Evolutionary conservation across 2,329 filamentous ascomycete genomes (phyloP).

Genomic region (Epichloe hybrida): DNA sequence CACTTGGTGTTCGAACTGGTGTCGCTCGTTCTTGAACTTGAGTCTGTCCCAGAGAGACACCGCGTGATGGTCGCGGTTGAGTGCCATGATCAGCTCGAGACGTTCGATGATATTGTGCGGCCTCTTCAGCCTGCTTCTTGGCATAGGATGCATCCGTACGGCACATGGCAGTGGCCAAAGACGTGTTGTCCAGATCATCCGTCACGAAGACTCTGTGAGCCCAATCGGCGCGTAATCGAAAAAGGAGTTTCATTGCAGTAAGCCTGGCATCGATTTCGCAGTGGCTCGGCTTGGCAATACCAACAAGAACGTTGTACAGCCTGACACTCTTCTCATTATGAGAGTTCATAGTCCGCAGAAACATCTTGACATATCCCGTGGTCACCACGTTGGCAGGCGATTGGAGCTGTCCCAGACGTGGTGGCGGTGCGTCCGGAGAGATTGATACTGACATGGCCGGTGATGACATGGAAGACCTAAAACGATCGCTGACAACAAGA

Average conservation of each 20-base stretch:
- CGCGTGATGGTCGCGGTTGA: constrained; percentile 29
- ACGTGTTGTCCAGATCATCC: constrained; percentile 55
- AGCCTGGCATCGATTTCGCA: constrained; percentile 58
- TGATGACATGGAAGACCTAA: constrained; percentile 27
- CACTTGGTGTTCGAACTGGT: constrained; percentile 29
- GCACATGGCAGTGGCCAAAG: constrained; percentile 57
- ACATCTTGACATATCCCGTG: constrained; percentile 59
- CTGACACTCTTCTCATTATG: constrained; percentile 51
- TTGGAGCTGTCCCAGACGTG: constrained; percentile 17
- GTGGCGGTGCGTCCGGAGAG: constrained; percentile 11
- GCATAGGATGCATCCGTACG: constrained; percentile 43
- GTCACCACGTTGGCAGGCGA: constrained; percentile 59
- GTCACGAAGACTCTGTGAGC: constrained; percentile 63
- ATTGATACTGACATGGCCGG: constrained; percentile 11
- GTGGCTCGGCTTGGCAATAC: constrained; percentile 44
- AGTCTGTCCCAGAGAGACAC: constrained; percentile 37
- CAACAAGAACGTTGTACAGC: constrained; percentile 49
- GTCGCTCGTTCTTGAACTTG: constrained; percentile 29
- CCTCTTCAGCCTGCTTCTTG: constrained; percentile 38
- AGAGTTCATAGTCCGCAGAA: constrained; percentile 56
- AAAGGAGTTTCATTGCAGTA: constrained; percentile 63
- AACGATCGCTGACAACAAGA: constrained; percentile 35
- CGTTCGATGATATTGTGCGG: constrained; percentile 29
- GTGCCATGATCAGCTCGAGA: constrained; percentile 30
- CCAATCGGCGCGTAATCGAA: constrained; percentile 72